Evolutionary conservation across 2,329 filamentous ascomycete species (phyloP).

Genomic region (Teratosphaeriaceae sp.): DNA sequence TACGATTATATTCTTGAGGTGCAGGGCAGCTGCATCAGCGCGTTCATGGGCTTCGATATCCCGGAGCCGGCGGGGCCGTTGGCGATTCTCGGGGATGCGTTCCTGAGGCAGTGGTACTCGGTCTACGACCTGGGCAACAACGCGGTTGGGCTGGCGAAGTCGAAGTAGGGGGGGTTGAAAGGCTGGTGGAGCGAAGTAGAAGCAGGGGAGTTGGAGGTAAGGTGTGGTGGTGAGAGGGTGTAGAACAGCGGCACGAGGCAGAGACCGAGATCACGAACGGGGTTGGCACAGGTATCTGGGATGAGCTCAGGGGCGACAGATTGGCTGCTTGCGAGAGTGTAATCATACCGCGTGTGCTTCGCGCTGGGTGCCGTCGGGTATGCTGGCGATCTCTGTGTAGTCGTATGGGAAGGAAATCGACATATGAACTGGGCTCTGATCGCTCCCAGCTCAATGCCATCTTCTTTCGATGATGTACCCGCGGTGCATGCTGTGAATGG

Average conservation of each 20-base stretch:
- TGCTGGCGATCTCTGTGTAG: not conserved
- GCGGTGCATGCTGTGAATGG: no score
- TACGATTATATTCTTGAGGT: constrained; percentile 96
- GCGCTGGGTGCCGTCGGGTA: not conserved
- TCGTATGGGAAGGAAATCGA: not conserved
- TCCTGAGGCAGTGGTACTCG: constrained; percentile 81
- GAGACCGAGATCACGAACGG: no score
- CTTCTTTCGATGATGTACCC: no score
- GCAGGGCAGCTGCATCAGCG: constrained; percentile 91
- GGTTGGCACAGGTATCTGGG: no score
- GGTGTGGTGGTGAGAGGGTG: not conserved
- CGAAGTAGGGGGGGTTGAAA: constrained; percentile 49
- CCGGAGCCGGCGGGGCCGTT: constrained; percentile 83
- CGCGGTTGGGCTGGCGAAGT: constrained; percentile 80
- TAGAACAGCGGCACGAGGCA: not conserved
- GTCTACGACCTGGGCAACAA: constrained; percentile 91
- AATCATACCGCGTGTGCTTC: not conserved
- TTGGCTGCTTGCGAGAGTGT: constrained; percentile 3
- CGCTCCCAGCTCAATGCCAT: no score
- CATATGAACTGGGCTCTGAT: no score
- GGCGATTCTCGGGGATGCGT: constrained; percentile 85
- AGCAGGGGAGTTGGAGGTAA: not conserved
- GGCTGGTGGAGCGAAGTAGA: not conserved
- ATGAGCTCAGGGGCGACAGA: no score
- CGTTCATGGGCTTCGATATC: constrained; percentile 90